Conservation (phyloP, 2,329 filamentous ascomycete species). For the Neopestalotiopsis rosae region DNA sequence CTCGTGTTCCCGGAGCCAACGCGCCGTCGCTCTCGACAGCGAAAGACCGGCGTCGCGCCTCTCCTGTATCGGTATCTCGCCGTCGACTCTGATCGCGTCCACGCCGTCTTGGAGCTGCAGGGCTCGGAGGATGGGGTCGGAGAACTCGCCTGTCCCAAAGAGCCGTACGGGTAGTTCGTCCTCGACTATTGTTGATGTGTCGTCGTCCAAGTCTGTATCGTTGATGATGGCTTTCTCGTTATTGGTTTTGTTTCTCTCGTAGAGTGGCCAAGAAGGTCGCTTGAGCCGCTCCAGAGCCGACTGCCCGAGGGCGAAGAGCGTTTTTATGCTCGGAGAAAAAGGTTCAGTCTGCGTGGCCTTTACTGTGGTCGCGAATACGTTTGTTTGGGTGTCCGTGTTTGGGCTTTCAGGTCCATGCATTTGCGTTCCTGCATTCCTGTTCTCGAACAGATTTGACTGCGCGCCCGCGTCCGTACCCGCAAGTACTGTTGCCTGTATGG, state of each 20-base stretch:
- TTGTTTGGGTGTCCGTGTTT: no score
- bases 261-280: neutral
- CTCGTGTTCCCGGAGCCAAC: neutral
- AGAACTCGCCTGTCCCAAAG: neutral
- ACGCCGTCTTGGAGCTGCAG: slow-evolving; percentile 5
- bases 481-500: no score
- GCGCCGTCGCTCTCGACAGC: neutral
- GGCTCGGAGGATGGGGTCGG: neutral
- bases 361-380: no score
- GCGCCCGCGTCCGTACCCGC: no score
- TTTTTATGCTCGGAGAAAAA: neutral
- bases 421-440: no score
- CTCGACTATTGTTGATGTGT: neutral
- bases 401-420: no score
- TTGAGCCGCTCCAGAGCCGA: neutral
- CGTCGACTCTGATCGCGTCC: neutral
- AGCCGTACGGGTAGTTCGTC: neutral
- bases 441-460: no score
- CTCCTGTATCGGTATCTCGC: neutral
- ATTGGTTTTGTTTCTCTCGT: neutral
- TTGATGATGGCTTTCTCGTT: neutral
- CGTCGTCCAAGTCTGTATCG: neutral
- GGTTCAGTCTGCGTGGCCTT: neutral
- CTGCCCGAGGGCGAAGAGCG: neutral
- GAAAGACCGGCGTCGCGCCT: neutral